A percentile compares a stretch with the other conserved stretches of the same genome.
Conservation (phyloP, 2,329 filamentous ascomycete species). For the Monosporascus sp. region DNA sequence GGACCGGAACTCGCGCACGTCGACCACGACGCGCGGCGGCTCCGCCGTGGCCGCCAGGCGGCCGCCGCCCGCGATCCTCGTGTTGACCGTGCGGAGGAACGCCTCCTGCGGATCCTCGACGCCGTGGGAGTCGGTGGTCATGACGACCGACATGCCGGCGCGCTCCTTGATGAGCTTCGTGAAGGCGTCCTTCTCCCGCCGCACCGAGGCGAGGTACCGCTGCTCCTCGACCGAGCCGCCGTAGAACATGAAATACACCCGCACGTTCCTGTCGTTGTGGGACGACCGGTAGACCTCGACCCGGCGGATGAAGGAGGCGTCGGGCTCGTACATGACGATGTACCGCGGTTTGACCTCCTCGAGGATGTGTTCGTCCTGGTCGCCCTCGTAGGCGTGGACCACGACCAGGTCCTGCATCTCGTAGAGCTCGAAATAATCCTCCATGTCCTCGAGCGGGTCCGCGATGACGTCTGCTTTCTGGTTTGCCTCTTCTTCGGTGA, state of each 20-base stretch:
- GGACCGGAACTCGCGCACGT: slow-evolving; percentile 93
- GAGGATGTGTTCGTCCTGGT: slow-evolving; percentile 93
- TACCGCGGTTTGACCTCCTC: slow-evolving; percentile 92
- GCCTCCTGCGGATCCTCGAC: slow-evolving; percentile 80
- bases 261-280: slow-evolving; percentile 81
- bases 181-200: slow-evolving; percentile 95
- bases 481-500: slow-evolving; percentile 70
- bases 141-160: slow-evolving; percentile 83
- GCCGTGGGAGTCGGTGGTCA: slow-evolving; percentile 66
- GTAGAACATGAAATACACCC: slow-evolving; percentile 97
- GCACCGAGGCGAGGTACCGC: slow-evolving; percentile 79
- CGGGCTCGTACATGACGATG: slow-evolving; percentile 98
- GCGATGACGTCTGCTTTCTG: slow-evolving; percentile 70
- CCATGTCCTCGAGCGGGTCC: slow-evolving; percentile 85
- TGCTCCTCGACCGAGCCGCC: slow-evolving; percentile 93
- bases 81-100: slow-evolving; percentile 93
- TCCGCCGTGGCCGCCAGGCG: slow-evolving; percentile 76
- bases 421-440: slow-evolving; percentile 86
- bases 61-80: slow-evolving; percentile 90
- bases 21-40: slow-evolving; percentile 86
- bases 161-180: slow-evolving; percentile 93
- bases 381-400: slow-evolving; percentile 89
- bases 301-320: slow-evolving; percentile 86
- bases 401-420: slow-evolving; percentile 86
- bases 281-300: slow-evolving; percentile 96